Conservation (phyloP, 2,329 filamentous ascomycete species). For the Sporothrix protearum region DNA sequence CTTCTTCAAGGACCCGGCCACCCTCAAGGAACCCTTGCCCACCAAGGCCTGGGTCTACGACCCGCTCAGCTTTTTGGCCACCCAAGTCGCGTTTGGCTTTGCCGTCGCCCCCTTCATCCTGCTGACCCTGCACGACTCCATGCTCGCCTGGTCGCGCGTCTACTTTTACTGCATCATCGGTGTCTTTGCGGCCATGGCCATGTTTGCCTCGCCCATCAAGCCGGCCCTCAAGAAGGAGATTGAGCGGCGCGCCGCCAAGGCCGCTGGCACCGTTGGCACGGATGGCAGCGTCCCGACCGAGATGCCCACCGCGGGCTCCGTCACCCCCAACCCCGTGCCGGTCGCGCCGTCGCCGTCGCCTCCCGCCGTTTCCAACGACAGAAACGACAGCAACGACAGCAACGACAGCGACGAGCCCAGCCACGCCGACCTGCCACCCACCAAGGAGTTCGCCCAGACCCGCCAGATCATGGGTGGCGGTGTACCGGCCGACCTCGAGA, state of each 20-base stretch:
- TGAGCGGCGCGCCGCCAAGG: conserved; percentile 53
- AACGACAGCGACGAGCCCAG: conserved; percentile 8
- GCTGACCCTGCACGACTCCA: conserved; percentile 65
- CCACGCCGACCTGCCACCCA: conserved; percentile 23
- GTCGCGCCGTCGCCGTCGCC: background rate
- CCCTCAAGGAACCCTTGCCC: conserved; percentile 58
- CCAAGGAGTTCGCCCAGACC: conserved; percentile 19
- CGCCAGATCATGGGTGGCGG: conserved; percentile 43
- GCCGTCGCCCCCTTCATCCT: conserved; percentile 80
- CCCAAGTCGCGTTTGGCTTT: conserved; percentile 60
- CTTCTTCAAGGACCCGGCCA: conserved; percentile 82
- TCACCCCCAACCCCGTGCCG: background rate
- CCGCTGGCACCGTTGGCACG: conserved; percentile 29
- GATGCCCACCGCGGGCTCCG: background rate
- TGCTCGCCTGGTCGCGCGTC: conserved; percentile 76
- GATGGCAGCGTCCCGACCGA: background rate
- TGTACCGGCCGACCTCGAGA: conserved; percentile 70
- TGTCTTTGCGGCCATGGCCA: conserved; percentile 60
- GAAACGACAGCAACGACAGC: too few relatives aligned
- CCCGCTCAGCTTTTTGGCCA: conserved; percentile 35
- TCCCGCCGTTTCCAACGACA: background rate
- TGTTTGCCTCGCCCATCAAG: conserved; percentile 80
- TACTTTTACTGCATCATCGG: conserved; percentile 82
- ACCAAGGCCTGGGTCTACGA: conserved; percentile 81
- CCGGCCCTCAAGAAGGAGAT: conserved; percentile 53